Evolutionary conservation across 2,329 filamentous ascomycete genomes (phyloP), one percentile per base, ranked within the genome.

Genomic region (Coniochaeta sp.): DNA sequence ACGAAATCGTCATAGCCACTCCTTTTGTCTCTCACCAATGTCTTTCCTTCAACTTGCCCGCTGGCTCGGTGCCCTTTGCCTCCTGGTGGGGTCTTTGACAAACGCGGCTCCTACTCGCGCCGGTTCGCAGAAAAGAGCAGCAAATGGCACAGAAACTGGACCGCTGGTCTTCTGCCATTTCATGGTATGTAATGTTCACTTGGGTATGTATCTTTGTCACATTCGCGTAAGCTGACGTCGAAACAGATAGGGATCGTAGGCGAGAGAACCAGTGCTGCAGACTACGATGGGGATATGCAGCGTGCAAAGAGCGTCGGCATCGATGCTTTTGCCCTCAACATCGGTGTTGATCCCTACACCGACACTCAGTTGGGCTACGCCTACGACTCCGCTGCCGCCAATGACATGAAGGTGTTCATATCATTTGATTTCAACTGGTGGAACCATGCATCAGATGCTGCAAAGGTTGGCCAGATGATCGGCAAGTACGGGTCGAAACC

Each of bases 361-460:
- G 76, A 80, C 58, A 64, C 72, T n/a, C 79, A 82, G 66, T 75
- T 83, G 3, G 69, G 65, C 1, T 75, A 72, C 34, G 80, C 81
- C 0, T 83, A 81, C 62, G 69, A 77, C n/a, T 79, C 79, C 0
- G 79, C 80, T 3, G 73, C 74, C 11, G 71, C 71, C 8, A 74
- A 75, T 31, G 73, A 71, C 55, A 80, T 84, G 74, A 81, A 81
- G 59, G 78, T 82, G 16, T 82, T 84, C 59, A 76, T 84, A 63
- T 83, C 81, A 1, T 84, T 84, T 62, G 81, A 84, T 70, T 83
- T 81, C 67, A 81, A 81, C 70, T 77, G 77, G 75, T 80, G 74
- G 69, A 61, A 67, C 33, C 65, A 67, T 11, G 58, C 61, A 7
- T 61, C 66, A 12, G 68, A 79, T 47, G 73, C 74, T 1, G 69